These are phyloP conservation scores for Hypsizygus marmoreus DNA, from an alignment of 768 basidiomycete species.

Conservation along the genomic window DNA sequence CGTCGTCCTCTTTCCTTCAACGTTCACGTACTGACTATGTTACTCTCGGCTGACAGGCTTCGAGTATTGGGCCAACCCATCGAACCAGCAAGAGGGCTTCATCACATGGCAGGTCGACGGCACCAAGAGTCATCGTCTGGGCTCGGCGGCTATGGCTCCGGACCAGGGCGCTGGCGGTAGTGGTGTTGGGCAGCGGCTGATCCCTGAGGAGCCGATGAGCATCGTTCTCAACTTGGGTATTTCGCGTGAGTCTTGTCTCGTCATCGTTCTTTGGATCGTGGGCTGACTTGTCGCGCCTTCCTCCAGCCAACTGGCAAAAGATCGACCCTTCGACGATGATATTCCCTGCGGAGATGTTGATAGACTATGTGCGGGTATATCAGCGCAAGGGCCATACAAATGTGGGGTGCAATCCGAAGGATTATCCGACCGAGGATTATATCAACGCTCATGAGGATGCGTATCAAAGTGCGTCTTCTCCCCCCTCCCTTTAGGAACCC, in stretches of 20 bases:
- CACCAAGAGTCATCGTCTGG: slow-evolving; percentile 47
- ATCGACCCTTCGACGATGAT: slow-evolving; percentile 54
- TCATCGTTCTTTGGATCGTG: neutral
- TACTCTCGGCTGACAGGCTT: slow-evolving; percentile 46
- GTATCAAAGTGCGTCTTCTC: slow-evolving; percentile 53
- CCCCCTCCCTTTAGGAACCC: neutral
- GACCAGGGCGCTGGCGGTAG: slow-evolving; percentile 40
- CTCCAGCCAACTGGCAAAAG: slow-evolving; percentile 64
- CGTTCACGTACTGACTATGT: neutral
- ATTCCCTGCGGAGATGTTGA: slow-evolving; percentile 69
- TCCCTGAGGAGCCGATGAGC: slow-evolving; percentile 60
- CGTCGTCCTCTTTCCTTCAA: neutral
- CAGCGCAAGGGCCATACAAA: slow-evolving; percentile 60
- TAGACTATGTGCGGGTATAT: slow-evolving; percentile 85
- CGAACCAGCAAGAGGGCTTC: slow-evolving; percentile 54
- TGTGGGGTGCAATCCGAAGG: slow-evolving; percentile 65
- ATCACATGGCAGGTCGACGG: slow-evolving; percentile 79
- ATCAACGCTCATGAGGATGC: slow-evolving; percentile 56
- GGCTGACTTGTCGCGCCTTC: slow-evolving; percentile 2
- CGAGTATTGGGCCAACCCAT: slow-evolving; percentile 72
- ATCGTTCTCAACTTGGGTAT: slow-evolving; percentile 67
- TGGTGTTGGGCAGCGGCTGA: slow-evolving; percentile 59
- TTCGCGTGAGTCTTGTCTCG: slow-evolving; percentile 43
- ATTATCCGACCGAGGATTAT: slow-evolving; percentile 68
- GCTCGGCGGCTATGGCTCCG: slow-evolving; percentile 51